Base-by-base conservation (phyloP, 805 yeast genomes). In the Candida ponderosae region DNA sequence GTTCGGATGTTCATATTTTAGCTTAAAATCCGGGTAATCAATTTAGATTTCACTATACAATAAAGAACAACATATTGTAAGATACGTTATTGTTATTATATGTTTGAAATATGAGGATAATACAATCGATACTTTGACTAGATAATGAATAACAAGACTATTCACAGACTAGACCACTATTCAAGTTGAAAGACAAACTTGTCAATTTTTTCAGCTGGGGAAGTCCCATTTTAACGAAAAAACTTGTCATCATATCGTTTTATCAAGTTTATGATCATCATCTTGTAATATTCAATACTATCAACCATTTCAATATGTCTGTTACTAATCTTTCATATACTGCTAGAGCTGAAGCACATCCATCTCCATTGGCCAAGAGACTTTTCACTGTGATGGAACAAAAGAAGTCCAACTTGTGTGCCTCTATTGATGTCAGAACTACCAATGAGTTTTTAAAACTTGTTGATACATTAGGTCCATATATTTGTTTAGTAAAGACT, bases 361-460 rank as follows among this genome's bases (percentile, higher is more conserved):
- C 76, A 0, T 81, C 95, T 15, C 81, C 89, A 3, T 80, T 93
- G 20, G 97, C 96, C 2, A 62, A 74, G 36, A 74, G 84, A 43
- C 72, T 93, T 20, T 67, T 93, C 41, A 60, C 60, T 15, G 69
- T 89, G 28, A 87, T 90, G 83, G 85, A 79, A 36, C 56, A 62
- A 32, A 93, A 93, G 61, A 68, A 87, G 59, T 74, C 96, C 36
- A 93, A 90, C 51, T 70, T 93, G 40, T 93, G 97, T 68, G 97
- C 97, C 10, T 88, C 97, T 9, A 76, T 90, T 13, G 99, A 93
- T 58, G 94, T 93, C 18, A 74, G 76, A 41, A 78, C 84, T 27
- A 88, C 96, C 5, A 56, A 57, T 6, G 96, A 93, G 54, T 71
- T 93, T 35, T 66, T 93, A 33, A 51, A 54, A 1, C 70, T 90